phyloP scores from a whole-genome alignment of 192 early-diverging fungal genomes.

The Gryganskiella cystojenkinii region DNA sequence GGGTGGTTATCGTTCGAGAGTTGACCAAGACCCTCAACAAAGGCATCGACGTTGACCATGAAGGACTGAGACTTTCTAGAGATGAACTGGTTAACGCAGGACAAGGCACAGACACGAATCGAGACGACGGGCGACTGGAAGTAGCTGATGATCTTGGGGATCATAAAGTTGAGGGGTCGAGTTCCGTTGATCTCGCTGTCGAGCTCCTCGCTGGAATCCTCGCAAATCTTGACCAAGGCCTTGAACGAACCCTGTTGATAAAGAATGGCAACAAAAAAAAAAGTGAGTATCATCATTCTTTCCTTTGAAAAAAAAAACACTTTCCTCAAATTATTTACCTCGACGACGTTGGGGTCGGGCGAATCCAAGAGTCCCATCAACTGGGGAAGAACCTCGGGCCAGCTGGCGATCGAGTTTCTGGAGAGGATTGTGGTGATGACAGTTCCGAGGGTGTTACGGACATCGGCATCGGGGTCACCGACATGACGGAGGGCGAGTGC shows the following conservation, averaged over 20 bases:
- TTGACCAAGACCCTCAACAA: slow-evolving; percentile 82
- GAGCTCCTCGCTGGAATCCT: slow-evolving; percentile 88
- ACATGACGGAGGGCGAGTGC: slow-evolving; percentile 58
- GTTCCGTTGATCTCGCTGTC: slow-evolving; percentile 79
- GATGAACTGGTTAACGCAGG: slow-evolving; percentile 90
- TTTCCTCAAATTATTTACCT: slow-evolving; percentile 74
- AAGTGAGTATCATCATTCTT: slow-evolving; percentile 2
- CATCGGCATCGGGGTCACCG: slow-evolving; percentile 74
- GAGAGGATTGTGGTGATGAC: slow-evolving; percentile 90
- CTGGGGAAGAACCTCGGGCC: slow-evolving; percentile 85
- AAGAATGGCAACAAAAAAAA: not conserved
- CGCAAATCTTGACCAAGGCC: slow-evolving; percentile 95
- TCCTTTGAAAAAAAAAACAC: too few species aligned
- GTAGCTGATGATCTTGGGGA: slow-evolving; percentile 89
- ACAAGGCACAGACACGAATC: slow-evolving; percentile 85
- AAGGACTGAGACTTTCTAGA: slow-evolving; percentile 78
- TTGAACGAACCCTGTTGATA: slow-evolving; percentile 77
- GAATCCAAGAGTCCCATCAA: slow-evolving; percentile 85
- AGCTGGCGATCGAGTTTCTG: slow-evolving; percentile 73
- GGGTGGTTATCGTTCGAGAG: slow-evolving; percentile 85
- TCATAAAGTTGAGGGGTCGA: slow-evolving; percentile 84
- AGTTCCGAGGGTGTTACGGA: slow-evolving; percentile 86
- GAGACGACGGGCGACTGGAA: slow-evolving; percentile 80
- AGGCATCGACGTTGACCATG: slow-evolving; percentile 74
- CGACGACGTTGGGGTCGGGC: slow-evolving; percentile 75